Conservation (phyloP, 768 basidiomycete species). For the Phylloporus sp. region DNA sequence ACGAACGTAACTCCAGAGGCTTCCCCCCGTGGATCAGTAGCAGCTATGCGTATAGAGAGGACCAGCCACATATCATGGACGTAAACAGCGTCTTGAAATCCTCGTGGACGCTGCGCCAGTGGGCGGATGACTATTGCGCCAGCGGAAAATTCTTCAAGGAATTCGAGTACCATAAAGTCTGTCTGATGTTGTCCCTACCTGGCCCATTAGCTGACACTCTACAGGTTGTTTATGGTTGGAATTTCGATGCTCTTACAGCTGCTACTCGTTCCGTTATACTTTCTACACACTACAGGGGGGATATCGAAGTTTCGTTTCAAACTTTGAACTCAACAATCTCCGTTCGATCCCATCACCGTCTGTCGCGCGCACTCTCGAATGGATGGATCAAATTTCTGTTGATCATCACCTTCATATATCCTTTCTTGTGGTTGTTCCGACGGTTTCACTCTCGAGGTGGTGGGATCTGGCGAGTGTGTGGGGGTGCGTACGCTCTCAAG, state of each 20-base stretch:
- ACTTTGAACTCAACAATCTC: constrained; percentile 47
- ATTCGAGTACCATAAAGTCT: constrained; percentile 69
- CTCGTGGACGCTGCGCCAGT: constrained; percentile 62
- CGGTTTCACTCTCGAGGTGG: constrained; percentile 65
- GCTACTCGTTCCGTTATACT: constrained; percentile 37
- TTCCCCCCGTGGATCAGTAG: constrained; percentile 48
- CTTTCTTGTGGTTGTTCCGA: constrained; percentile 78
- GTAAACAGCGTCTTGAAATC: constrained; percentile 39
- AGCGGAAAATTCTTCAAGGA: constrained; percentile 72
- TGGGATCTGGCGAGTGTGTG: constrained; percentile 72
- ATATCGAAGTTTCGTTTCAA: constrained; percentile 46
- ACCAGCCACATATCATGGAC: constrained; percentile 26
- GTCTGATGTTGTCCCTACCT: background rate
- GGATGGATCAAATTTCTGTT: constrained; percentile 68
- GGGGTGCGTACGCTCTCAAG: constrained; percentile 73
- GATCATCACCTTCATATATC: constrained; percentile 68
- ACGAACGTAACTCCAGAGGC: constrained; percentile 44
- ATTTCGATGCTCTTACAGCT: constrained; percentile 38
- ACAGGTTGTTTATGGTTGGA: constrained; percentile 59
- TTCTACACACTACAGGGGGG: constrained; percentile 38
- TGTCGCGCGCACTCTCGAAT: constrained; percentile 67
- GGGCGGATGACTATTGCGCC: constrained; percentile 81
- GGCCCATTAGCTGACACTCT: constrained; percentile 24
- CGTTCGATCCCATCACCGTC: constrained; percentile 61
- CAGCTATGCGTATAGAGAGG: constrained; percentile 31